Evolutionary conservation across 495 filamentous ascomycete species (phyloP), one percentile per base, ranked within the genome.

Genomic region (Podospora conica): DNA sequence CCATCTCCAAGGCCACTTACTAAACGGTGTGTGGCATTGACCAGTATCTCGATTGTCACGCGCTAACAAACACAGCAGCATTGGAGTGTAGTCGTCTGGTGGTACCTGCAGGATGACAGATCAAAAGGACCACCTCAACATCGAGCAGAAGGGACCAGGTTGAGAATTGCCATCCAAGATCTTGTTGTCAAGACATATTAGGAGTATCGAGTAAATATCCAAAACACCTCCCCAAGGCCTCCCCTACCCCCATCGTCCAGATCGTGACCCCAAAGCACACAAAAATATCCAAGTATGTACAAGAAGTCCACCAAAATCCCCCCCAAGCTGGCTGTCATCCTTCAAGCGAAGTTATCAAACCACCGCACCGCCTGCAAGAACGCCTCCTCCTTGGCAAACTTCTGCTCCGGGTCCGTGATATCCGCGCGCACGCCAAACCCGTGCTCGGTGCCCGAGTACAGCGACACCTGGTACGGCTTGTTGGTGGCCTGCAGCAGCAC

Each of bases 351-450:
- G 40, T 48, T 48, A 8, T 86, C 81, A 75, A 92, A 92, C 89
- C 90, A 93, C 65, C 77, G 70, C 61, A 90, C 79, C 55, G 89
- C 88, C 79, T 92, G 89, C 67, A 82, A 79, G 74, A 91, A 91
- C 55, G 90, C 88, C 77, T 86, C 83, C 78, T 93, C 88, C 80
- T 91, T 92, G 22, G 87, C 88, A 70, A 83, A 91, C 79, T 86
- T 90, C 71, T 83, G 77, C 64, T 80, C 70, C 63, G 77, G 78
- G 56, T 88, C 81, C 55, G 68, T 83, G 68, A 88, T 65, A 65
- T 92, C 86, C 10, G 75, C 80, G 21, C 88, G 78, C 15, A 90
- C 87, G 15, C 85, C 86, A 70, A 92, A 93, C 20, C 90, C 90
- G 68, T 93, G 90, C 27, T 67, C 28, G 40, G 90, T 87, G 53